These are phyloP conservation scores for Isabelozyma gotoi DNA, from an alignment of 805 yeast genomes.

Conservation along the genomic window DNA sequence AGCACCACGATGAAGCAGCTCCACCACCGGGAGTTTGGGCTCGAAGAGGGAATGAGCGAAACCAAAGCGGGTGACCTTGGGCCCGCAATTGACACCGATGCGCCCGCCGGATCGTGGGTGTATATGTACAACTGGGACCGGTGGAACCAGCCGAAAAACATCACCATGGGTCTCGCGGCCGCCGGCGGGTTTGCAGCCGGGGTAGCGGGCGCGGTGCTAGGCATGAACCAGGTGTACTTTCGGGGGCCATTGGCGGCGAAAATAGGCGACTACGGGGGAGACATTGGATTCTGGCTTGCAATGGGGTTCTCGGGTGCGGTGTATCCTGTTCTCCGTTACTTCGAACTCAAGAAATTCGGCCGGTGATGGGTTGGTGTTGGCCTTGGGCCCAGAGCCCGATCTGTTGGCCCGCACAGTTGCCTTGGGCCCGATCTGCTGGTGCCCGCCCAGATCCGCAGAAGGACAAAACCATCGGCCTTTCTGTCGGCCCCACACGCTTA, in stretches of 20 bases:
- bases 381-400: no score
- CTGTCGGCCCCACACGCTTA: no score
- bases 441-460: no score
- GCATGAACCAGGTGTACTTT: conserved; percentile 41
- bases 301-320: conserved; percentile 31
- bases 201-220: conserved; percentile 38
- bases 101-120: conserved; percentile 3
- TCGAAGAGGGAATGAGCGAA: conserved; percentile 5
- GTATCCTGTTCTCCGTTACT: conserved; percentile 31
- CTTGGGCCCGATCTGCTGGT: no score
- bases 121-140: conserved; percentile 27
- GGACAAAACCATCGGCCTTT: no score
- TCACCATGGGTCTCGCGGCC: conserved; percentile 36
- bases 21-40: conserved; percentile 26
- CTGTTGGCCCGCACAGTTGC: no score
- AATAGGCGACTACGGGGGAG: conserved; percentile 34
- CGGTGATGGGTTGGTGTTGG: conserved; percentile 13
- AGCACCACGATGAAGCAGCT: conserved; percentile 18
- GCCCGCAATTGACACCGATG: neutral
- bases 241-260: conserved; percentile 34
- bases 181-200: conserved; percentile 29
- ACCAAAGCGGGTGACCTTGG: neutral
- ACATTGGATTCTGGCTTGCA: conserved; percentile 37
- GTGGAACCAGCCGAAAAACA: conserved; percentile 26
- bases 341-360: conserved; percentile 29